phyloP scores from a whole-genome alignment of 2,329 filamentous ascomycete genomes.

The Emmonsia crescens region DNA sequence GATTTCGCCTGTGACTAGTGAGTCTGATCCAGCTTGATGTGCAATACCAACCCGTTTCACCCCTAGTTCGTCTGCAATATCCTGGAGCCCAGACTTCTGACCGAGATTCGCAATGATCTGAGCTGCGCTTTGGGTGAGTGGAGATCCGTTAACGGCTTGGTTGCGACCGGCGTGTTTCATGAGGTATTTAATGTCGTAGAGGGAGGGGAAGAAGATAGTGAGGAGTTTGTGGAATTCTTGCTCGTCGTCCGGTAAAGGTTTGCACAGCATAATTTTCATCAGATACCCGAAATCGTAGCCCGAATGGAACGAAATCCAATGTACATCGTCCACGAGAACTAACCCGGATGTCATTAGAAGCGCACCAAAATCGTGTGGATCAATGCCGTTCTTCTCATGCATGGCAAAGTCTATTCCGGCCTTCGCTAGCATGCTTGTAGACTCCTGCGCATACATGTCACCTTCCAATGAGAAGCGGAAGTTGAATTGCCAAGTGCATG shows the following conservation, averaged over 20 bases:
- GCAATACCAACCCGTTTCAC: constrained; percentile 78
- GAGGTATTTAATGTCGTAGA: constrained; percentile 94
- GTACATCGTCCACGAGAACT: constrained; percentile 74
- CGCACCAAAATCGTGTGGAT: constrained; percentile 77
- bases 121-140: constrained; percentile 51
- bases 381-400: constrained; percentile 80
- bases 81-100: constrained; percentile 82
- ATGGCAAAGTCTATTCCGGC: constrained; percentile 86
- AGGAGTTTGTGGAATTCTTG: constrained; percentile 80
- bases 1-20: constrained; percentile 81
- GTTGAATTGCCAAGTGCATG: constrained; percentile 98
- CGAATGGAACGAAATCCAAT: constrained; percentile 96
- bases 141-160: constrained; percentile 53
- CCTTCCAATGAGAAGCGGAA: constrained; percentile 90
- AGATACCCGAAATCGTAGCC: constrained; percentile 98
- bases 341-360: constrained; percentile 86
- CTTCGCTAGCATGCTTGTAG: constrained; percentile 79
- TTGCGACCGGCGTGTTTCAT: constrained; percentile 78
- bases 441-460: constrained; percentile 96
- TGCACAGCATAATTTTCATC: constrained; percentile 81
- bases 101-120: constrained; percentile 77
- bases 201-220: constrained; percentile 82
- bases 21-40: constrained; percentile 90
- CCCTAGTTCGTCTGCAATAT: constrained; percentile 85
- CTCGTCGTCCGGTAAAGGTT: constrained; percentile 77